Conservation (phyloP, 768 basidiomycete species). For the Hypholoma sublateritium region DNA sequence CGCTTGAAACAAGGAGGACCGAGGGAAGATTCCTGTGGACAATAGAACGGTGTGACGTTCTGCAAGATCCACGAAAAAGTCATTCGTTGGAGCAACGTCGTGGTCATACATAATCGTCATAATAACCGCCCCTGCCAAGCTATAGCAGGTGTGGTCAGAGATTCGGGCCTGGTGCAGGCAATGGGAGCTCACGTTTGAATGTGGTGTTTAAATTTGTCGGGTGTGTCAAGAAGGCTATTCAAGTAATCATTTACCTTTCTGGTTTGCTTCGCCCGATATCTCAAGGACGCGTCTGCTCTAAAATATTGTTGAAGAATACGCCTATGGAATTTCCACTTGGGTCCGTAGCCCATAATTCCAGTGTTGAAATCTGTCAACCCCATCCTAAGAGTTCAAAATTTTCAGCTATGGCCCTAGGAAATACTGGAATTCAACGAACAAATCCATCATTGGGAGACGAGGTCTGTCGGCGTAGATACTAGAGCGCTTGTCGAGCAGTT, state of each 20-base stretch:
- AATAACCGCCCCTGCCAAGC: background rate
- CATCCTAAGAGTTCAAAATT: constrained; percentile 17
- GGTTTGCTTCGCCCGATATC: constrained; percentile 21
- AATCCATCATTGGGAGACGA: constrained; percentile 14
- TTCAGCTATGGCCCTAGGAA: background rate
- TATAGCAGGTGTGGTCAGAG: background rate
- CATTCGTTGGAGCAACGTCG: background rate
- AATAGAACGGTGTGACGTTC: background rate
- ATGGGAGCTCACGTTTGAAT: background rate
- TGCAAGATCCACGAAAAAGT: background rate
- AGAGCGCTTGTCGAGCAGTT: constrained; percentile 23
- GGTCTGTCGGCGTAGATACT: constrained; percentile 23
- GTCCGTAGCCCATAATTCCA: constrained; percentile 24
- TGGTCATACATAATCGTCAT: background rate
- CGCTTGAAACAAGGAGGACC: constrained; percentile 20
- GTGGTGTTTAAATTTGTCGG: constrained; percentile 3
- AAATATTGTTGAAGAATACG: constrained; percentile 27
- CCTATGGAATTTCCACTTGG: constrained; percentile 26
- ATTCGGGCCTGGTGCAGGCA: background rate
- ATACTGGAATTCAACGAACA: constrained; percentile 11
- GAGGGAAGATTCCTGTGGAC: background rate
- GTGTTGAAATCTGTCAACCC: constrained; percentile 28
- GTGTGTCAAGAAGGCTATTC: background rate
- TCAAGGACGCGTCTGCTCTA: constrained; percentile 12
- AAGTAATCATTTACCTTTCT: constrained; percentile 17